These are phyloP conservation scores for Kappamyces sp. DNA, from an alignment of 192 early-diverging fungal species.

Conservation along the genomic window DNA sequence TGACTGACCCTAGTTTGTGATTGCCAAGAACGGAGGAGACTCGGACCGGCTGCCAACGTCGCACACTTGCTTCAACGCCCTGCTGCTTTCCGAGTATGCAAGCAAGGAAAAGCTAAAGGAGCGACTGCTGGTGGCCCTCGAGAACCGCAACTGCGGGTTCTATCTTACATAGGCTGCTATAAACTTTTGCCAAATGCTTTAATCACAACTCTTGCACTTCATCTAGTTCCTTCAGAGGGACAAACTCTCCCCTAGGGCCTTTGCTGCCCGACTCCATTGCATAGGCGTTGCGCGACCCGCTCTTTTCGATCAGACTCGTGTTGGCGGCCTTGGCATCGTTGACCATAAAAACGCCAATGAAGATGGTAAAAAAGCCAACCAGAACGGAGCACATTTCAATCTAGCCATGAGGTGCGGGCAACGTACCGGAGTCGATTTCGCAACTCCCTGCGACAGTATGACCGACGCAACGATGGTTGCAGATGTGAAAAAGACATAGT, in stretches of 20 bases:
- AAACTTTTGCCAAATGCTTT: too few relatives aligned
- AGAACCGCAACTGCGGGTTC: slow-evolving; percentile 53
- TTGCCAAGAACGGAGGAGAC: slow-evolving; percentile 18
- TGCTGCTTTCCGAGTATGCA: slow-evolving; percentile 79
- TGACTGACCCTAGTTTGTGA: slow-evolving; percentile 9
- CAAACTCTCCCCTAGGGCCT: slow-evolving; percentile 1
- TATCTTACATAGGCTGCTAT: slow-evolving; percentile 24
- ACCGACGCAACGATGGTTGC: slow-evolving; percentile 87
- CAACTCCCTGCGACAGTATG: slow-evolving; percentile 73
- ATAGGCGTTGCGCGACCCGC: neutral
- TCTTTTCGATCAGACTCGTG: neutral
- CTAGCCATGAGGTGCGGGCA: slow-evolving; percentile 9
- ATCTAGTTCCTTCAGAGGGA: slow-evolving; percentile 4
- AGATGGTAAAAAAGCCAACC: slow-evolving; percentile 87
- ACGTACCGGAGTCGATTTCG: slow-evolving; percentile 43
- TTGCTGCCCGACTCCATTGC: neutral
- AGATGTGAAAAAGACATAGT: slow-evolving; percentile 94
- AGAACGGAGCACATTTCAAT: slow-evolving; percentile 77
- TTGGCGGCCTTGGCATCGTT: slow-evolving; percentile 34
- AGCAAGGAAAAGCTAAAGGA: slow-evolving; percentile 72
- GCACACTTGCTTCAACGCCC: slow-evolving; percentile 89
- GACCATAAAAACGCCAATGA: slow-evolving; percentile 85
- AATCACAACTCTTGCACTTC: neutral
- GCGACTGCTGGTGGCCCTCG: slow-evolving; percentile 71
- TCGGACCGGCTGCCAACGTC: slow-evolving; percentile 75